Conservation (phyloP, 345 rosid genomes). For the Syzygium grande region DNA sequence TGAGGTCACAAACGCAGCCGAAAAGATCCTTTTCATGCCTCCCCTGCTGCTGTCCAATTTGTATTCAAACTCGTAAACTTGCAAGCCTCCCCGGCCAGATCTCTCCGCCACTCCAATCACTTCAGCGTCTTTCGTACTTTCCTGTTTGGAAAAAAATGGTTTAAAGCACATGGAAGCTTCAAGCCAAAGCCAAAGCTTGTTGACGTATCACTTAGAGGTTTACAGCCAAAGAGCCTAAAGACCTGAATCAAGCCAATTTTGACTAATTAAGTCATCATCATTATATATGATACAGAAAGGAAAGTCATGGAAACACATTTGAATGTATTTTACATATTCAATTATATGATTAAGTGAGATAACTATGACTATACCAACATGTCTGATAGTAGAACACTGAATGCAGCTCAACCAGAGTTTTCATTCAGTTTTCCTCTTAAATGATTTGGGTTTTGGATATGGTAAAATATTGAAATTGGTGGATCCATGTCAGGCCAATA, state of each 20-base stretch:
- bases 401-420: neutral
- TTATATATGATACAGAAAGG: neutral
- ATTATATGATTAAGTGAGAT: neutral
- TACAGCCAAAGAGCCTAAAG: neutral
- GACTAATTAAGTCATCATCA: neutral
- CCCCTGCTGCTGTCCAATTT: conserved; percentile 77
- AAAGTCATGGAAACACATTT: neutral
- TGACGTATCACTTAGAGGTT: neutral
- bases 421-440: neutral
- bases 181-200: neutral
- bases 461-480: neutral
- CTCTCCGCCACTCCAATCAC: conserved; percentile 68
- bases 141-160: conserved; percentile 27
- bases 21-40: conserved; percentile 78
- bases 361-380: neutral
- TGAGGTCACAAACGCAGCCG: conserved; percentile 81
- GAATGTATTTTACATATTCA: neutral
- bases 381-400: neutral
- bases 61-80: conserved; percentile 82
- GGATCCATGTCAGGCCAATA: neutral
- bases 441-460: neutral
- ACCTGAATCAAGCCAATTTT: neutral
- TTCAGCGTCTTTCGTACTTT: conserved; percentile 75
- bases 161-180: neutral
- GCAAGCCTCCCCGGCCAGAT: conserved; percentile 39